Evolutionary conservation across 148 eudicot genomes (phyloP).

Genomic region (Nyssa sinensis): DNA sequence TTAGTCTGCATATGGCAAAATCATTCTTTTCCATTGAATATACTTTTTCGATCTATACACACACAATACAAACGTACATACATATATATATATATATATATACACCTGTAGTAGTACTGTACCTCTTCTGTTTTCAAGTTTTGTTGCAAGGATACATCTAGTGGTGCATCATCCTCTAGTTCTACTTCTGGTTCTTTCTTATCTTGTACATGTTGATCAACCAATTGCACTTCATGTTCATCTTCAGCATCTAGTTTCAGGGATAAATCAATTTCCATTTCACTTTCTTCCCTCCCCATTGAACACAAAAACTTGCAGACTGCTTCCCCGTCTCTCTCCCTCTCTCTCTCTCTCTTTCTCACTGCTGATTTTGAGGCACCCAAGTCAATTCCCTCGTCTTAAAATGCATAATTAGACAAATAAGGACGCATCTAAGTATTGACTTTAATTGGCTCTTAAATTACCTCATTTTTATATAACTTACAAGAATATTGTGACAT

Average conservation of each 20-base stretch:
- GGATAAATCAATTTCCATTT: slow-evolving; percentile 47
- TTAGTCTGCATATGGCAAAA: too few species aligned
- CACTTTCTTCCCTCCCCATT: slow-evolving; percentile 30
- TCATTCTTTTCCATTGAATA: too few species aligned
- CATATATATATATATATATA: too few species aligned
- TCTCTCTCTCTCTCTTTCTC: slow-evolving; percentile 6
- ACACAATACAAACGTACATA: too few species aligned
- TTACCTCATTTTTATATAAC: not conserved
- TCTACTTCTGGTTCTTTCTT: slow-evolving; percentile 9
- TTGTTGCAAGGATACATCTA: slow-evolving; percentile 9
- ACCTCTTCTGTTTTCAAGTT: slow-evolving; percentile 31
- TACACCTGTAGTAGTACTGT: not conserved
- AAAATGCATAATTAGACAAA: slow-evolving; percentile 21
- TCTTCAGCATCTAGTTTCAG: slow-evolving; percentile 38
- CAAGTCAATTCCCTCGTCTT: slow-evolving; percentile 54
- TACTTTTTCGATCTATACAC: too few species aligned
- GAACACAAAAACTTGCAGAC: not conserved
- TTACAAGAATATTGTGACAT: not conserved
- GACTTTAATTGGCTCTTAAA: slow-evolving; percentile 28
- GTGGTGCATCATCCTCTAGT: slow-evolving; percentile 8
- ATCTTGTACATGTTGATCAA: not conserved
- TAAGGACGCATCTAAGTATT: slow-evolving; percentile 39
- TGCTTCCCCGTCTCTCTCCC: too few species aligned
- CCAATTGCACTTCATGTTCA: slow-evolving; percentile 25
- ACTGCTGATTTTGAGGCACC: slow-evolving; percentile 38